phyloP scores from a whole-genome alignment of 1,284 basidiomycete genomes.

The Apiotrichum porosum region DNA sequence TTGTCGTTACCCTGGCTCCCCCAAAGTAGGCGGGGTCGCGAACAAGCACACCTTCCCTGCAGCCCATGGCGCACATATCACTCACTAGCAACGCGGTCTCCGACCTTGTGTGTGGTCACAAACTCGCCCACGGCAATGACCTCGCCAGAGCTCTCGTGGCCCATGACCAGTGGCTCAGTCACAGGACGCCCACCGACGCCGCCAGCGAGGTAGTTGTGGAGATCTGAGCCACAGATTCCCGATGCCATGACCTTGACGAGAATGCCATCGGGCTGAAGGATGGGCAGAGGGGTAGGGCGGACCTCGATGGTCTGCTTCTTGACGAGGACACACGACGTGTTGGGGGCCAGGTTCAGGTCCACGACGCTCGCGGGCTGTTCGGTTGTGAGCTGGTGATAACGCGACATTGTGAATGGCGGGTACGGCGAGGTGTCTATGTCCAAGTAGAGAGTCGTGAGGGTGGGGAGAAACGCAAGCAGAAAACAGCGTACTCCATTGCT shows the following conservation, averaged over 20 bases:
- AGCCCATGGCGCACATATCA: no score
- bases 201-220: conserved; percentile 42
- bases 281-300: conserved; percentile 30
- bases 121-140: conserved; percentile 45
- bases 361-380: conserved; percentile 34
- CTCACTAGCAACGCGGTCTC: conserved; percentile 52
- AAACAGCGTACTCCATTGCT: neutral
- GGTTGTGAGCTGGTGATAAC: conserved; percentile 36
- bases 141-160: conserved; percentile 46
- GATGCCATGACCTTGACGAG: conserved; percentile 42
- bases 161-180: conserved; percentile 46
- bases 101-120: conserved; percentile 43
- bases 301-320: conserved; percentile 38
- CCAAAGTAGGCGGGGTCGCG: no score
- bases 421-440: no score
- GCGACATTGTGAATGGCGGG: conserved; percentile 24
- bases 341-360: conserved; percentile 31
- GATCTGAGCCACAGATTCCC: conserved; percentile 44
- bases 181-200: conserved; percentile 45
- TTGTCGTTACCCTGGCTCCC: no score
- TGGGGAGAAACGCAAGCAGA: neutral
- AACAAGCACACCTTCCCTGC: no score
- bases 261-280: conserved; percentile 44
- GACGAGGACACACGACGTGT: conserved; percentile 36
- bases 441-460: neutral